Conservation (phyloP, 495 filamentous ascomycete species). For the Trypethelium eluteriae region DNA sequence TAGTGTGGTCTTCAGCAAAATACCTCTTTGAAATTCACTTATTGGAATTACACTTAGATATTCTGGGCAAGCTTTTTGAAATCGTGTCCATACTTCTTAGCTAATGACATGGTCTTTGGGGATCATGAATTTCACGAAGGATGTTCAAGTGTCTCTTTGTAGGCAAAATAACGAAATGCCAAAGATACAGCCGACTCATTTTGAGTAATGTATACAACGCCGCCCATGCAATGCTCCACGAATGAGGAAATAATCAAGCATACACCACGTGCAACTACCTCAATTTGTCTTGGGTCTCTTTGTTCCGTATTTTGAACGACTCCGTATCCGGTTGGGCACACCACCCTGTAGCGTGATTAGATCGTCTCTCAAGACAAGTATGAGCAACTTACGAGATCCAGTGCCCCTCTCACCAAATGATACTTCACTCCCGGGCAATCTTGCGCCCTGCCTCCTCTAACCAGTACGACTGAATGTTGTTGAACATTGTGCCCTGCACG, state of each 20-base stretch:
- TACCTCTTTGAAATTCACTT: too few species aligned
- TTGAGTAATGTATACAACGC: neutral
- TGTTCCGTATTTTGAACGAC: slow-evolving; percentile 92
- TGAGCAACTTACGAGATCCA: slow-evolving; percentile 74
- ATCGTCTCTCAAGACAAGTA: slow-evolving; percentile 13
- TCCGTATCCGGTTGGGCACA: slow-evolving; percentile 72
- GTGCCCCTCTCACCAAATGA: slow-evolving; percentile 77
- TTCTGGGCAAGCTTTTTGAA: too few species aligned
- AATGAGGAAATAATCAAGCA: neutral
- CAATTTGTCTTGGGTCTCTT: slow-evolving; percentile 86
- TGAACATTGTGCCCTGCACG: slow-evolving; percentile 86
- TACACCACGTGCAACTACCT: neutral
- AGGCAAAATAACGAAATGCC: too few species aligned
- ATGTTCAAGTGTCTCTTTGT: too few species aligned
- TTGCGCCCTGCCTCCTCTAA: slow-evolving; percentile 81
- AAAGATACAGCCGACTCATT: neutral
- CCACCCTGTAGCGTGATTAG: slow-evolving; percentile 58
- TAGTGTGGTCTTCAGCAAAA: too few species aligned
- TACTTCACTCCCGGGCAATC: slow-evolving; percentile 99
- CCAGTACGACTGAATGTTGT: slow-evolving; percentile 94
- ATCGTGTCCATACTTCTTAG: too few species aligned
- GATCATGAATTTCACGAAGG: too few species aligned
- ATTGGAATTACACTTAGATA: too few species aligned
- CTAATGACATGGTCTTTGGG: too few species aligned
- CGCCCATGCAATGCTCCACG: neutral